Evolutionary conservation across 2,329 filamentous ascomycete species (phyloP), one percentile per base, ranked within the genome.

Genomic region (Trichoderma hamatum): DNA sequence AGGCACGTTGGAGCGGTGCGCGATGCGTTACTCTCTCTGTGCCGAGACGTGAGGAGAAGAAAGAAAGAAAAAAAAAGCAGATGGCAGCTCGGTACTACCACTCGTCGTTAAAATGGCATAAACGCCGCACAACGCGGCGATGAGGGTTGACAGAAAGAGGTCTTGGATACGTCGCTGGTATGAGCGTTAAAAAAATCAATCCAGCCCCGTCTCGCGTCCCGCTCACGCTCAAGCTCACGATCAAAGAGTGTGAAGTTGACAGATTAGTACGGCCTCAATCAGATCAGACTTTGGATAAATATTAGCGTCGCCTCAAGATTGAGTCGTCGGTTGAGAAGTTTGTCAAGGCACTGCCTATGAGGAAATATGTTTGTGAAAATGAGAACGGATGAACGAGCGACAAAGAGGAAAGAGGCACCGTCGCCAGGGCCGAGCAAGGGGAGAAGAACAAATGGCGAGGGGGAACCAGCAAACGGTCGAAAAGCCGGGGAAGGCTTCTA

Each of bases 401-500:
- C 60, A 55, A 55, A 67, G 56, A 56, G 46, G 55, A 63, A 63
- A 55, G 64, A 69, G 36, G 68, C 52, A 39, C 58, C 36, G 59
- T 70, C 60, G 67, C 67, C 69, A 52, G 67, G 58, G 70, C 67
- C 67, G 55, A 61, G 69, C 69, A 71, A 69, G 64, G 69, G 60
- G 59, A 61, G 64, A 58, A 54, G 30, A 64, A 68, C 69, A 71
- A 66, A 71, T 36, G 67, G 58, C 51, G 67, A 70, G 67, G 69
- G 58, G 67, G 63, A 36, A 54, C 11, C 46, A 46, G 49, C n/a
- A 66, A 61, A 60, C 60, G 58, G 46, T 68, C 34, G 66, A 69
- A 70, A 64, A 70, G 59, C 68, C 62, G 62, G 68, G 68, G 65
- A 71, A 70, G 68, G 66, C 70, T 71, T 71, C 70, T 71, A 71